phyloP scores from a whole-genome alignment of 2,329 filamentous ascomycete genomes.

The Calonectria crousiana region DNA sequence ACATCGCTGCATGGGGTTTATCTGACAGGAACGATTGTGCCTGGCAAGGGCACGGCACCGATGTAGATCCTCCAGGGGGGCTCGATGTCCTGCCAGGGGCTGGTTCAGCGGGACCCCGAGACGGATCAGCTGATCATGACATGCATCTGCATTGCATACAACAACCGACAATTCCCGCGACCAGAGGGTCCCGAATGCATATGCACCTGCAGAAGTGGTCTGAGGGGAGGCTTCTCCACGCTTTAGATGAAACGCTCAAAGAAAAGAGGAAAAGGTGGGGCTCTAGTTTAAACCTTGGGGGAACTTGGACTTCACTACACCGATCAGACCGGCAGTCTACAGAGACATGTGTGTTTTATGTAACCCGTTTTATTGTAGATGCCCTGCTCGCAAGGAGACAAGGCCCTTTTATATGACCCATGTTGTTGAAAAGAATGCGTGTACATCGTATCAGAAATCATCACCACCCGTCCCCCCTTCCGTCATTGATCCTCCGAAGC shows the following conservation, averaged over 20 bases:
- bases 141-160: slow-evolving; percentile 5
- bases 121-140: slow-evolving; percentile 7
- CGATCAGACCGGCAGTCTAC: not conserved
- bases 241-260: not conserved
- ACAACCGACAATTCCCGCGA: slow-evolving; percentile 8
- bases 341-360: not conserved
- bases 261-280: not conserved
- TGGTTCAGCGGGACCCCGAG: not conserved
- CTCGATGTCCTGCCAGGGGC: not conserved
- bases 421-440: slow-evolving; percentile 3
- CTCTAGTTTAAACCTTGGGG: not conserved
- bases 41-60: not conserved
- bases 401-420: not conserved
- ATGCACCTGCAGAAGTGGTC: slow-evolving; percentile 4
- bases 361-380: not conserved
- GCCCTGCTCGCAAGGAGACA: not conserved
- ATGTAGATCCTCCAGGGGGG: slow-evolving; percentile 3
- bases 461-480: not conserved
- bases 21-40: not conserved
- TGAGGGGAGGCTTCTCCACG: not conserved
- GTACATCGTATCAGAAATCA: not conserved
- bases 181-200: not conserved
- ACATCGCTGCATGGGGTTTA: not conserved
- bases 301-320: slow-evolving; percentile 1
- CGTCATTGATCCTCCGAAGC: not conserved